Conservation (phyloP, 768 basidiomycete species). For the Amanita polypyramis region DNA sequence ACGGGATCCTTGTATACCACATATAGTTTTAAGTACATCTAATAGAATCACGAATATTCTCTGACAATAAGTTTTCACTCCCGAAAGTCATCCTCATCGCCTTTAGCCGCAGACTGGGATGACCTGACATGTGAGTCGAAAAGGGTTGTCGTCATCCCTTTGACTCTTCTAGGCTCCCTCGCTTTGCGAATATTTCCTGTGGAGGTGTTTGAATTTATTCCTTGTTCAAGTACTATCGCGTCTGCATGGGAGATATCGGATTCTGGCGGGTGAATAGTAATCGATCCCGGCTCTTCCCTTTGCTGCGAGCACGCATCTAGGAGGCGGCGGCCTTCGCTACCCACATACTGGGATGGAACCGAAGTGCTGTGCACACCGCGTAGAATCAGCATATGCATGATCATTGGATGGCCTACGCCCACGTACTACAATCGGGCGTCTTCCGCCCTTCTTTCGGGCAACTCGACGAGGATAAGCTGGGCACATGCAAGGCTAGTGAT, state of each 20-base stretch:
- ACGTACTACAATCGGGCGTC: background rate
- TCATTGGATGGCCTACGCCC: background rate
- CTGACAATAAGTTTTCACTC: background rate
- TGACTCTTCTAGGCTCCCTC: constrained; percentile 34
- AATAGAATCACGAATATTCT: background rate
- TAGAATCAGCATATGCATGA: background rate
- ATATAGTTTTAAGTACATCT: background rate
- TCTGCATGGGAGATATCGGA: constrained; percentile 63
- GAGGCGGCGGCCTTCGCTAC: constrained; percentile 12
- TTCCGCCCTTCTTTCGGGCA: constrained; percentile 9
- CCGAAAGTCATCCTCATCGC: background rate
- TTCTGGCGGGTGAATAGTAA: constrained; percentile 53
- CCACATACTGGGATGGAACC: constrained; percentile 12
- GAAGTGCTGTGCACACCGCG: background rate
- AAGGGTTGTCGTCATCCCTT: constrained; percentile 38
- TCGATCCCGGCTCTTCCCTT: constrained; percentile 44
- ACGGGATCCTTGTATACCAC: constrained; percentile 8
- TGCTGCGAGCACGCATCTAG: constrained; percentile 29
- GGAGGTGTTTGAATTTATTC: no score
- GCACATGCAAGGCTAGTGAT: constrained; percentile 44
- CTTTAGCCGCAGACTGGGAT: background rate
- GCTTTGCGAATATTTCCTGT: background rate
- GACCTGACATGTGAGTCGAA: background rate
- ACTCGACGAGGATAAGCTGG: constrained; percentile 46
- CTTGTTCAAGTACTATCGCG: constrained; percentile 44